Base-by-base conservation (phyloP, 2,329 filamentous ascomycete species). In the Aspergillus pseudotamarii region DNA sequence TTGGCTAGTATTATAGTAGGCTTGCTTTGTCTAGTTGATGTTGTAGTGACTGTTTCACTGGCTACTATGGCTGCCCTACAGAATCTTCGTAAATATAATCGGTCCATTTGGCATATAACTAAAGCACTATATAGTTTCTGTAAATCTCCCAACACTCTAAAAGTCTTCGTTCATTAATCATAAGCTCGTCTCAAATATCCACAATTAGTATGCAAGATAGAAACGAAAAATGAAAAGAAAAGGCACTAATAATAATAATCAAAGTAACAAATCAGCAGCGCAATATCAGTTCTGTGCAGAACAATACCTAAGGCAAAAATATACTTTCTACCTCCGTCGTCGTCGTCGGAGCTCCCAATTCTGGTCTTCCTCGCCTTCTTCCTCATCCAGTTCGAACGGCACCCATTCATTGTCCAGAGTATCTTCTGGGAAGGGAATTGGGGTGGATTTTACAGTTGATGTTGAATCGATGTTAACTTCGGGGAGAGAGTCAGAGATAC, bases 321-420 rank as follows among this genome's bases (percentile, higher is more conserved):
- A 12, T 26, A 53, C n/a, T 5, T n/a, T n/a, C 30, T 28, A 53
- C 30, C 30, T 38, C 51, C 32, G 21, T 61, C 51, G 51, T 48
- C 63, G 55, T 48, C 63, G 56, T 23, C 45, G 64, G 23, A 67
- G 41, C 16, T 63, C 66, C 36, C 57, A 66, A 5, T 55, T 43
- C 10, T 65, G 59, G 14, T 64, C 63, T 3, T 64, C 57, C 16
- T 59, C 58, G 14, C 64, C 63, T 9, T 60, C 58, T 3, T 64
- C 64, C 6, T 61, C 59, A 12, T 61, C 55, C 57, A 57, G 60
- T 16, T 62, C 54, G 14, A 63, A 23, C 6, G 61, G 23, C 21
- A 50, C 59, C 66, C 64, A 66, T 30, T 56, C 60, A 21, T 46
- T n/a, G 6, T 59, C 57, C 19, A 23, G 43, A 9, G 51, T 58